These are phyloP conservation scores for Russula brevipes DNA, from an alignment of 768 basidiomycete species.

Conservation along the genomic window DNA sequence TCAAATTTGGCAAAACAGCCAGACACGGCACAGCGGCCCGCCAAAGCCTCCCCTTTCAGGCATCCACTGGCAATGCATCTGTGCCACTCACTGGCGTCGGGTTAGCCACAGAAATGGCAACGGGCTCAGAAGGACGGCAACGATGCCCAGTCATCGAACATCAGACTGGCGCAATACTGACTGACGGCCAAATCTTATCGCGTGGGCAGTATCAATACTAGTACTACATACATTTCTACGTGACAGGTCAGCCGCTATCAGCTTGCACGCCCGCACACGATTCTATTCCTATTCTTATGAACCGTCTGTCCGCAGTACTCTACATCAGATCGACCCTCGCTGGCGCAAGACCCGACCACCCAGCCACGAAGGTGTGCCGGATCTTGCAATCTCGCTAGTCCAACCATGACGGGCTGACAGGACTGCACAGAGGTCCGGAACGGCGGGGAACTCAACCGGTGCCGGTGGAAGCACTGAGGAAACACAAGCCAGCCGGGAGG, in stretches of 20 bases:
- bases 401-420: neutral
- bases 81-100: too few species aligned
- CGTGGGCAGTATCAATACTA: slow-evolving; percentile 6
- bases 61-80: too few species aligned
- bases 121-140: neutral
- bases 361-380: neutral
- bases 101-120: too few species aligned
- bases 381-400: neutral
- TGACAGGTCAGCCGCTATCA: neutral
- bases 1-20: neutral
- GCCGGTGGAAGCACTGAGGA: neutral
- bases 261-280: neutral
- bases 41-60: neutral
- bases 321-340: slow-evolving; percentile 20
- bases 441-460: neutral
- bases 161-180: neutral
- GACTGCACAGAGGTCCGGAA: neutral
- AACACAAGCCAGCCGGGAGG: neutral
- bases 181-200: neutral
- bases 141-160: neutral
- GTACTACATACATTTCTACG: neutral
- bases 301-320: slow-evolving; percentile 15
- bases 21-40: slow-evolving; percentile 18
- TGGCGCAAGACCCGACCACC: neutral
- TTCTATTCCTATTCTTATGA: slow-evolving; percentile 1